These are phyloP conservation scores for Dioscorea cayenensis DNA, from an alignment of 116 monocot species.

Conservation along the genomic window DNA sequence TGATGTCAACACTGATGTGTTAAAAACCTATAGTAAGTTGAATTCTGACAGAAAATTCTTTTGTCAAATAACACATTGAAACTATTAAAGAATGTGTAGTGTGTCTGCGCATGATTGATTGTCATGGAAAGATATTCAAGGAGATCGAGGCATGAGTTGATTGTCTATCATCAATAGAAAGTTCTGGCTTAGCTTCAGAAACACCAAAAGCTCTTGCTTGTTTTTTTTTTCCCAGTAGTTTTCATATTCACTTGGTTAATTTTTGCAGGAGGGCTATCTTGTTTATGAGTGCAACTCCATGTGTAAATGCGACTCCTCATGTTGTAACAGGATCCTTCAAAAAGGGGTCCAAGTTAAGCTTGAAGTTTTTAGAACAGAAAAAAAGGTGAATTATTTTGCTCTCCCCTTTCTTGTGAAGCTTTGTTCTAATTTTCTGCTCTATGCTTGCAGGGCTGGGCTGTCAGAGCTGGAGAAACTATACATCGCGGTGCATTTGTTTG, in stretches of 20 bases:
- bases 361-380: slow-evolving; percentile 81
- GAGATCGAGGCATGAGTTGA: too few species aligned
- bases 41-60: too few species aligned
- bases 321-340: slow-evolving; percentile 86
- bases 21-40: too few species aligned
- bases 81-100: too few species aligned
- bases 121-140: too few species aligned
- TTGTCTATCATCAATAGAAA: too few species aligned
- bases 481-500: slow-evolving; percentile 85
- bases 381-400: slow-evolving; percentile 54
- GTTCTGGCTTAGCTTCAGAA: background rate
- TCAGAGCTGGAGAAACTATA: slow-evolving; percentile 75
- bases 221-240: background rate
- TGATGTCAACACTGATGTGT: too few species aligned
- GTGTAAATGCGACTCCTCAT: slow-evolving; percentile 70
- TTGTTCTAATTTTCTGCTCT: slow-evolving; percentile 4
- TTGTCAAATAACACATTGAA: too few species aligned
- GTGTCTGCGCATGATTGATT: too few species aligned
- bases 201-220: background rate
- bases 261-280: slow-evolving; percentile 65
- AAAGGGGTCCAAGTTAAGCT: slow-evolving; percentile 80
- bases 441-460: slow-evolving; percentile 75
- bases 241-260: background rate
- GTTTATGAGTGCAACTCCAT: slow-evolving; percentile 91
- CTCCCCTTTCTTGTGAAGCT: background rate